A percentile compares a stretch with the other conserved stretches of the same genome.
Evolutionary conservation across 305 asterid genomes (phyloP).

Genomic region (Fraxinus ornus): DNA sequence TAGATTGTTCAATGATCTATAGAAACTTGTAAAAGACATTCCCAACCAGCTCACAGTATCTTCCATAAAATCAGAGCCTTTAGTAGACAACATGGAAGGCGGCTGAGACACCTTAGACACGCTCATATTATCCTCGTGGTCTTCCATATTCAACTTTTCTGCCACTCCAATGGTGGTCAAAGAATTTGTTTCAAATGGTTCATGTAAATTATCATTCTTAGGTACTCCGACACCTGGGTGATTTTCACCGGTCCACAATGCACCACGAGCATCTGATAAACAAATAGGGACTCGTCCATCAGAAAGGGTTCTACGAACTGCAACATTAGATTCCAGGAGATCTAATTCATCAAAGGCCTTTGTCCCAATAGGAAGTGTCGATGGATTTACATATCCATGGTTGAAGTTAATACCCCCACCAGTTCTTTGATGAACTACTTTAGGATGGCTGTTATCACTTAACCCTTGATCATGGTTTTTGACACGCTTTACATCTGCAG

Average conservation of each 20-base stretch:
- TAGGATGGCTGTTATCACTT: constrained; percentile 27
- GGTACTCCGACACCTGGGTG: constrained; percentile 34
- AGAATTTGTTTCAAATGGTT: constrained; percentile 40
- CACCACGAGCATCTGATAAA: constrained; percentile 81
- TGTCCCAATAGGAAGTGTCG: constrained; percentile 33
- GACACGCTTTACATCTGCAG: constrained; percentile 37
- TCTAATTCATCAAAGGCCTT: constrained; percentile 37
- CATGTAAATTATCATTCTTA: constrained; percentile 40
- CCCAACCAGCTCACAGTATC: constrained; percentile 70
- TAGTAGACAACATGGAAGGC: constrained; percentile 43
- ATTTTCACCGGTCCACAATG: constrained; percentile 89
- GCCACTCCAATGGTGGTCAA: constrained; percentile 35
- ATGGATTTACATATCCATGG: constrained; percentile 30
- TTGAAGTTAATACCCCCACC: constrained; percentile 29
- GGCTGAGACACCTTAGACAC: constrained; percentile 38
- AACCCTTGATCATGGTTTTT: constrained; percentile 36
- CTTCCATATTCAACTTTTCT: constrained; percentile 53
- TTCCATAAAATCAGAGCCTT: constrained; percentile 52
- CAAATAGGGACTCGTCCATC: constrained; percentile 66
- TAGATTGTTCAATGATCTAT: constrained; percentile 57
- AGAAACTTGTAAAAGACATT: constrained; percentile 69
- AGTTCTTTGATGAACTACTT: constrained; percentile 32
- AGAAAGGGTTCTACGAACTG: constrained; percentile 55
- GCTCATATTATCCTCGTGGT: constrained; percentile 41
- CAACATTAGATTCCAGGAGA: constrained; percentile 40